phyloP scores from a whole-genome alignment of 768 basidiomycete species.

The Chalciporus piperatus region DNA sequence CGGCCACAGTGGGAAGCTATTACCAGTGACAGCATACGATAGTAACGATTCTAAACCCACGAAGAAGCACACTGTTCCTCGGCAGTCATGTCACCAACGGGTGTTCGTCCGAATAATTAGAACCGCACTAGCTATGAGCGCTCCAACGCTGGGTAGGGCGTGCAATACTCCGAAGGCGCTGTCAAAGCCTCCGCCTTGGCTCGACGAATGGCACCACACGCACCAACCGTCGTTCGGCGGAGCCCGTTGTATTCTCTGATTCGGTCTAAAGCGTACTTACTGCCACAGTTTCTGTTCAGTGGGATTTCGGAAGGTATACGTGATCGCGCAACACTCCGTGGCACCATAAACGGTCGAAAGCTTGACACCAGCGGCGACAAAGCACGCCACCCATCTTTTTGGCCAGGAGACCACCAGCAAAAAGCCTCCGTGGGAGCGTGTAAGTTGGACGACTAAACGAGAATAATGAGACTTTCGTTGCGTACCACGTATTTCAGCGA shows the following conservation, averaged over 20 bases:
- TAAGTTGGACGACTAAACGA: neutral
- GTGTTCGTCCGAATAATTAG: slow-evolving; percentile 5
- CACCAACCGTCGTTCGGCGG: too few relatives aligned
- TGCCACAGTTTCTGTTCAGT: slow-evolving; percentile 11
- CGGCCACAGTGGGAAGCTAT: neutral
- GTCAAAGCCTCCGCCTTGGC: slow-evolving; percentile 20
- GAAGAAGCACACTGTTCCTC: slow-evolving; percentile 5
- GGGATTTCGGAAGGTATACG: slow-evolving; percentile 3
- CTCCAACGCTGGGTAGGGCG: slow-evolving; percentile 11
- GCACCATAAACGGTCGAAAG: slow-evolving; percentile 35
- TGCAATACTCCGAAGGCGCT: slow-evolving; percentile 11
- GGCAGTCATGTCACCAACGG: neutral
- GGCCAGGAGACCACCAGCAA: slow-evolving; percentile 37
- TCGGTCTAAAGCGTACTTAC: too few relatives aligned
- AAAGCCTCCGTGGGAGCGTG: slow-evolving; percentile 22
- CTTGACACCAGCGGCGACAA: slow-evolving; percentile 33
- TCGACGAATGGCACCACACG: too few relatives aligned
- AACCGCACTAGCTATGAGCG: neutral
- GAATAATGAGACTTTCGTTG: neutral
- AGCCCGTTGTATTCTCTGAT: too few relatives aligned
- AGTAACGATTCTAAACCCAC: slow-evolving; percentile 9
- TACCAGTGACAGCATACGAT: slow-evolving; percentile 10
- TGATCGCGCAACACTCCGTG: slow-evolving; percentile 35
- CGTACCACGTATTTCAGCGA: slow-evolving; percentile 21
- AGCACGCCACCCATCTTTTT: slow-evolving; percentile 35